Conservation (phyloP, 108 stramenopile species). For the Skeletonema menzelii region DNA sequence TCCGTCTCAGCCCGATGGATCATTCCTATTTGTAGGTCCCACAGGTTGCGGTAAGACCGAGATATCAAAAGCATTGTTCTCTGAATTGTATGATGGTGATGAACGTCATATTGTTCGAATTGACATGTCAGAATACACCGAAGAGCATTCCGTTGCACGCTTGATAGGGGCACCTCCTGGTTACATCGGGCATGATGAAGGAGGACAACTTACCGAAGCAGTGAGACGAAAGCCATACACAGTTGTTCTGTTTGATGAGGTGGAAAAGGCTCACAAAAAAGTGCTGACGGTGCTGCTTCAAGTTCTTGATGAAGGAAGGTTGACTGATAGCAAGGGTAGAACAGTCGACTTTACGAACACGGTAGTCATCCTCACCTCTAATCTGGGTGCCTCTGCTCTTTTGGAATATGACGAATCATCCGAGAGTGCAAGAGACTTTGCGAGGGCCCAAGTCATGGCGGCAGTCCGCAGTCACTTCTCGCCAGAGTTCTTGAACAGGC, state of each 20-base stretch:
- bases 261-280: constrained; percentile 96
- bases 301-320: constrained; percentile 94
- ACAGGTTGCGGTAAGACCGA: constrained; percentile 91
- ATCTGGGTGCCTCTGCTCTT: constrained; percentile 92
- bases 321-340: constrained; percentile 94
- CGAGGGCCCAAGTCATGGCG: constrained; percentile 69
- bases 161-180: constrained; percentile 91
- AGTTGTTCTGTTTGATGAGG: constrained; percentile 94
- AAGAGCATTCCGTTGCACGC: constrained; percentile 80
- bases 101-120: constrained; percentile 77
- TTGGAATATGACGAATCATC: constrained; percentile 73
- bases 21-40: constrained; percentile 82
- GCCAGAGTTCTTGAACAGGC: constrained; percentile 98
- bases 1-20: constrained; percentile 63
- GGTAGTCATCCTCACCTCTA: constrained; percentile 94
- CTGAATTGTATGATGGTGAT: constrained; percentile 81
- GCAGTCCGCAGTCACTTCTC: constrained; percentile 91
- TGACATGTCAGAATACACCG: constrained; percentile 94
- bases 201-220: constrained; percentile 97
- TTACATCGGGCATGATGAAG: constrained; percentile 95
- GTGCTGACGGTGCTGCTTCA: constrained; percentile 93
- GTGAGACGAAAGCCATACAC: constrained; percentile 93
- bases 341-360: constrained; percentile 97
- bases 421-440: constrained; percentile 65
- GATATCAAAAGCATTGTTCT: constrained; percentile 72